A percentile compares a stretch with the other conserved stretches of the same genome.
These are phyloP conservation scores for Tuber magnatum DNA, from an alignment of 495 filamentous ascomycete species.

Conservation along the genomic window DNA sequence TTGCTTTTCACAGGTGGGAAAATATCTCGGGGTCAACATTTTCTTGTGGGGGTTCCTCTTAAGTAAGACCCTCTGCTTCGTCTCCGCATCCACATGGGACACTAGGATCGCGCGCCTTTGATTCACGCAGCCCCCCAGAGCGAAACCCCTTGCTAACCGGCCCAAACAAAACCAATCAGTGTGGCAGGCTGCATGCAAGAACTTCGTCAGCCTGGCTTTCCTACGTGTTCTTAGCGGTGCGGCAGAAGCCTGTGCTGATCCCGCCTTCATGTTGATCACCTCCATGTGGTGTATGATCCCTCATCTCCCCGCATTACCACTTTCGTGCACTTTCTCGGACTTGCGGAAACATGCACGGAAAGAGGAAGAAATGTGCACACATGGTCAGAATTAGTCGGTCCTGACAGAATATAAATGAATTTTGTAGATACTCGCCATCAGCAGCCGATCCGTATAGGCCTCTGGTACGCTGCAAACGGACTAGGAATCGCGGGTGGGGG, in stretches of 20 bases:
- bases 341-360: background rate
- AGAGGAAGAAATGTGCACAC: background rate
- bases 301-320: conserved; percentile 40
- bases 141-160: background rate
- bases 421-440: conserved; percentile 48
- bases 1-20: conserved; percentile 43
- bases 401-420: background rate
- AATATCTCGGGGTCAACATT: conserved; percentile 55
- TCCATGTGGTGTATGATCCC: conserved; percentile 47
- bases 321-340: conserved; percentile 20
- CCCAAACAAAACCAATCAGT: conserved; percentile 27
- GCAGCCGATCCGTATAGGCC: conserved; percentile 54
- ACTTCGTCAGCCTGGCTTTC: conserved; percentile 50
- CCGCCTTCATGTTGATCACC: conserved; percentile 45
- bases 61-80: conserved; percentile 29
- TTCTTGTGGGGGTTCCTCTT: conserved; percentile 56
- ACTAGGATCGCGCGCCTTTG: background rate
- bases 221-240: conserved; percentile 54
- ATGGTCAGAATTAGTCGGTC: background rate
- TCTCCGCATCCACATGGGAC: background rate
- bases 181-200: conserved; percentile 51
- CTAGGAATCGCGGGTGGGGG: conserved; percentile 55
- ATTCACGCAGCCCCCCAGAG: background rate
- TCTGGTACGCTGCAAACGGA: conserved; percentile 57
- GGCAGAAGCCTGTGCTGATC: conserved; percentile 50